Evolutionary conservation across 202 grass and related monocot genomes (phyloP).

Genomic region (Setaria viridis): DNA sequence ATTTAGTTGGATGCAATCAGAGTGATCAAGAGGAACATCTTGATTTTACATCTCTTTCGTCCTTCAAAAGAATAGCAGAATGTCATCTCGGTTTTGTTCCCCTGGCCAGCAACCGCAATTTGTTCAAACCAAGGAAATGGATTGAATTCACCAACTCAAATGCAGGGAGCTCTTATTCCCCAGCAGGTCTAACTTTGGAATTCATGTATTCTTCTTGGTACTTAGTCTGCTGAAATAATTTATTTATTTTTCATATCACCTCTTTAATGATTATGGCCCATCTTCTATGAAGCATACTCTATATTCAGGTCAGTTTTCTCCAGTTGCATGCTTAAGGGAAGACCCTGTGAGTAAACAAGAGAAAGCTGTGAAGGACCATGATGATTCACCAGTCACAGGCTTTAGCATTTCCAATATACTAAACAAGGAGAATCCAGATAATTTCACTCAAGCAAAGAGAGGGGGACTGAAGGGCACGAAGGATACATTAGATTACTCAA

Average conservation of each 20-base stretch:
- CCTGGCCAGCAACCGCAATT: slow-evolving; percentile 32
- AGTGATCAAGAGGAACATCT: slow-evolving; percentile 55
- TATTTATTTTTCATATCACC: slow-evolving; percentile 37
- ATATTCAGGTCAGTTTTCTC: slow-evolving; percentile 56
- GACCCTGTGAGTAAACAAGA: slow-evolving; percentile 64
- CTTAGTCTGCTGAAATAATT: slow-evolving; percentile 45
- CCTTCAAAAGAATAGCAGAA: slow-evolving; percentile 52
- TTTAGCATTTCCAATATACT: slow-evolving; percentile 48
- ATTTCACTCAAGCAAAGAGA: slow-evolving; percentile 47
- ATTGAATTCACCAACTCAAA: slow-evolving; percentile 48
- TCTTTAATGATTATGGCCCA: slow-evolving; percentile 28
- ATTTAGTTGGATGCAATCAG: slow-evolving; percentile 36
- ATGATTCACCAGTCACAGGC: slow-evolving; percentile 42
- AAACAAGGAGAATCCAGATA: slow-evolving; percentile 57
- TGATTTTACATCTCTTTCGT: slow-evolving; percentile 72
- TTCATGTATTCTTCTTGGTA: slow-evolving; percentile 47
- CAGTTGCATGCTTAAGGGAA: slow-evolving; percentile 71
- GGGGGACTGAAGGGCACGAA: slow-evolving; percentile 47
- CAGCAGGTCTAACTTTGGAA: slow-evolving; percentile 74
- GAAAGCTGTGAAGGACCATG: slow-evolving; percentile 55
- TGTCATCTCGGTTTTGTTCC: slow-evolving; percentile 52
- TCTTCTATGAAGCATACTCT: slow-evolving; percentile 52
- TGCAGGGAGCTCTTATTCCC: slow-evolving; percentile 47
- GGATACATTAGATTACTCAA: slow-evolving; percentile 62
- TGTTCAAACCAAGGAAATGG: slow-evolving; percentile 45